Evolutionary conservation across 108 stramenopile species (phyloP).

Genomic region (Schizochytrium sp.): DNA sequence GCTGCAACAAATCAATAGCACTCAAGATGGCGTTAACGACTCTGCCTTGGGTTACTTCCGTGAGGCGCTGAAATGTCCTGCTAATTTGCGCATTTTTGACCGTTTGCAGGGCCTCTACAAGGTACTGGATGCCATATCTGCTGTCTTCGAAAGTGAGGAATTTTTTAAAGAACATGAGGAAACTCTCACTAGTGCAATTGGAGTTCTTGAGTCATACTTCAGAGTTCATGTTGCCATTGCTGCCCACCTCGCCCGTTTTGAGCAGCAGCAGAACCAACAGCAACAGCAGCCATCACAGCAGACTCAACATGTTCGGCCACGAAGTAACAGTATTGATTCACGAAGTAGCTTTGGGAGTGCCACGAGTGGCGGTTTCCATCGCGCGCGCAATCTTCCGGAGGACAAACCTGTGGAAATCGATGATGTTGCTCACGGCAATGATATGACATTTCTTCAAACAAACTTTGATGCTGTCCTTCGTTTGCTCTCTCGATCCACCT

Average conservation of each 20-base stretch:
- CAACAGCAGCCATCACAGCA: neutral
- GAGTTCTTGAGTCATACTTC: slow-evolving; percentile 9
- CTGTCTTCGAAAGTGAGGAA: neutral
- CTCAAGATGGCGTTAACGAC: neutral
- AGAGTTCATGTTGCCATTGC: slow-evolving; percentile 48
- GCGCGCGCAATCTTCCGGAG: slow-evolving; percentile 32
- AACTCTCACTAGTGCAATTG: neutral
- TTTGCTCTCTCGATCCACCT: slow-evolving; percentile 32
- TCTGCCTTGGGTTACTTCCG: slow-evolving; percentile 25
- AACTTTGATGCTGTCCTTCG: slow-evolving; percentile 46
- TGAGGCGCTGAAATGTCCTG: slow-evolving; percentile 35
- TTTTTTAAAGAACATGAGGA: neutral
- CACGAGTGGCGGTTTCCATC: slow-evolving; percentile 31
- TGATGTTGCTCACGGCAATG: neutral
- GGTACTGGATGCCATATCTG: slow-evolving; percentile 7
- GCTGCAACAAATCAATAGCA: neutral
- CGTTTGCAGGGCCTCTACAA: neutral
- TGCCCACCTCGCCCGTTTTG: slow-evolving; percentile 8
- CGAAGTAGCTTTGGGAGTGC: slow-evolving; percentile 43
- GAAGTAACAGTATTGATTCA: slow-evolving; percentile 3
- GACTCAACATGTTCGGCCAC: neutral
- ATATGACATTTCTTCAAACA: slow-evolving; percentile 45
- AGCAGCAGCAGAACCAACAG: neutral
- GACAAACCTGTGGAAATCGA: slow-evolving; percentile 53
- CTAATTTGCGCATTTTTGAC: slow-evolving; percentile 46